Conservation (phyloP, 352 stramenopile species). For the Globisporangium barbulae region DNA sequence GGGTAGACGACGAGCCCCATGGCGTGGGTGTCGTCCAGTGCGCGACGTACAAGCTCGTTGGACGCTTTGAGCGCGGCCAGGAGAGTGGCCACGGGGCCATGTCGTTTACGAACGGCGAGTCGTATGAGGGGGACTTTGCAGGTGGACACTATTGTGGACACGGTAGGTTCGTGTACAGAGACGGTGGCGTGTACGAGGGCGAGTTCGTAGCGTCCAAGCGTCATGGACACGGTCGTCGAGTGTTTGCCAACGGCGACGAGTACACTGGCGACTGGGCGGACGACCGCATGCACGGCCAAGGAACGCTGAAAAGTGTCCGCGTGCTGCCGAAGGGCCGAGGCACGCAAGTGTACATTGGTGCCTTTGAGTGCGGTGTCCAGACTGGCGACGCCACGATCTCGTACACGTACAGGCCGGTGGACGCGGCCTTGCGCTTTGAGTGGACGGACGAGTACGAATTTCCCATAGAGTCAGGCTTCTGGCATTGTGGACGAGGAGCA, state of each 20-base stretch:
- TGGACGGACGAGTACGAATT: constrained; percentile 70
- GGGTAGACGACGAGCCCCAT: constrained; percentile 52
- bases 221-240: constrained; percentile 41
- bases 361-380: constrained; percentile 42
- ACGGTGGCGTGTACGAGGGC: constrained; percentile 59
- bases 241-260: constrained; percentile 49
- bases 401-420: constrained; percentile 34
- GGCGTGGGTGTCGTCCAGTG: constrained; percentile 55
- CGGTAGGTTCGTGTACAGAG: constrained; percentile 38
- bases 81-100: constrained; percentile 55
- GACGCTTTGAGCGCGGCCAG: constrained; percentile 45
- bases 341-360: constrained; percentile 42
- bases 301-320: constrained; percentile 28
- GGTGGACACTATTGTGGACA: constrained; percentile 44
- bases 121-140: constrained; percentile 63
- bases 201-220: constrained; percentile 44
- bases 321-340: not conserved
- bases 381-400: constrained; percentile 40
- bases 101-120: constrained; percentile 58
- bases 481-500: constrained; percentile 49
- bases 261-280: constrained; percentile 59
- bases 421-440: constrained; percentile 25
- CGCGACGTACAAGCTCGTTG: constrained; percentile 52
- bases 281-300: constrained; percentile 58
- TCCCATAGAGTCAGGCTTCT: constrained; percentile 46